Base-by-base conservation (phyloP, 2,329 filamentous ascomycete genomes). In the Huntiella omanensis region DNA sequence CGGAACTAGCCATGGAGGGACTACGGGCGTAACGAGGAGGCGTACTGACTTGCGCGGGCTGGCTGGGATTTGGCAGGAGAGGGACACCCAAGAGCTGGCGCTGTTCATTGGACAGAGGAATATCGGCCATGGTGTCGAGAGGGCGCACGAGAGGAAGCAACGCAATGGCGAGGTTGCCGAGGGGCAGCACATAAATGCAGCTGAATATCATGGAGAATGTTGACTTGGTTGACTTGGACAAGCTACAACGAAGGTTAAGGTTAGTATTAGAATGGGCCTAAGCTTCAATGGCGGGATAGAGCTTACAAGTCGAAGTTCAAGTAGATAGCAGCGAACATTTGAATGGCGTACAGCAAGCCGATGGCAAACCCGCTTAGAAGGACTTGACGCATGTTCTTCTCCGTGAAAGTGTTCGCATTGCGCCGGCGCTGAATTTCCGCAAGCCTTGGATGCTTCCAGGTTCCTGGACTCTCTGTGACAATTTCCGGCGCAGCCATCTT, bases 361-460 rank as follows among this genome's bases (percentile, higher is more conserved):
- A 65, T 52, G 4, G 77, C 67, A 7, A 60, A 62, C 1, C 70
- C 59, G 59, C 92, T 94, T 62, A 78, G 75, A 28, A 75, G 58
- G 44, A 93, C 75, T 45, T 69, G 73, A 50, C 69, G 72, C 42
- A 91, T 63, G 53, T 94, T 88, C 58, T 73, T 74, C 54, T 87
- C 77, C 47, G 78, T 76, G 59, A 96, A 94, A 41, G 71, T 82
- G 11, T 77, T 76, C 15, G 78, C 79, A 59, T 83, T 79, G 58
- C 86, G 83, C 44, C 91, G 77, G 52, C 73, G 73, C 12, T 82
- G 77, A 58, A 98, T 92, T 62, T 96, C 88, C 56, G 85, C 73
- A 53, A 95, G 71, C 52, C 80, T 77, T 33, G 91, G 91, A 60
- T 98, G 91, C 57, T 78, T 75, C 88, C 91, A 98, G 58, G 79